A percentile compares a stretch with the other conserved stretches of the same genome.
Conservation (phyloP, 169 alveolate genomes). For the Eimeria sp. region DNA sequence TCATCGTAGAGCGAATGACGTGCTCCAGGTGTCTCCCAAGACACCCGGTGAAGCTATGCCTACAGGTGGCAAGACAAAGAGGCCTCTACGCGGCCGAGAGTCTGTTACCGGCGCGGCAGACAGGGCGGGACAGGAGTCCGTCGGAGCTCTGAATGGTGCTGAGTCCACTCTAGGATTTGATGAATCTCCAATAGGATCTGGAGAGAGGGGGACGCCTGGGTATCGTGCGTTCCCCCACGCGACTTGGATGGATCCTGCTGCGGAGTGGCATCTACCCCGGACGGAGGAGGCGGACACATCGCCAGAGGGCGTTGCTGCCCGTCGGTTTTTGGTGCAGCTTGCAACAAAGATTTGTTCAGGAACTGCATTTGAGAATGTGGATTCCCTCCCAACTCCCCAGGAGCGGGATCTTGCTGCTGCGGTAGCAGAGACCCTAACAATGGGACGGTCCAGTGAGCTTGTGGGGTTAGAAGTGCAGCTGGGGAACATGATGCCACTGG, state of each 20-base stretch:
- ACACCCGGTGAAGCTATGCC: background rate
- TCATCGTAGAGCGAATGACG: background rate
- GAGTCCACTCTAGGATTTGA: background rate
- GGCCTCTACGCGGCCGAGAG: no score
- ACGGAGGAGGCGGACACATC: background rate
- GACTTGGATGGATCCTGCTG: background rate
- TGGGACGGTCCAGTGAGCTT: background rate
- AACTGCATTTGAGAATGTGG: background rate
- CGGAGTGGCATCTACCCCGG: background rate
- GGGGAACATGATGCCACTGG: background rate
- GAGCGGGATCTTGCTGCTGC: background rate
- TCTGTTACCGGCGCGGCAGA: no score
- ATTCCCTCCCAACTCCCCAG: background rate
- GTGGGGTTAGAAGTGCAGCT: background rate
- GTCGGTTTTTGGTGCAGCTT: background rate
- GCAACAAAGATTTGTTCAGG: background rate
- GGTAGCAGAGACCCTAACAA: background rate
- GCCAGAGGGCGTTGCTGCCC: background rate
- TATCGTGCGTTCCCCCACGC: background rate
- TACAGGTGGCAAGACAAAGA: no score
- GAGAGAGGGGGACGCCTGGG: background rate
- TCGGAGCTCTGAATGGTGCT: no score
- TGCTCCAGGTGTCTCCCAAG: background rate
- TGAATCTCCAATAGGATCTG: background rate
- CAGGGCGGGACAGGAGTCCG: no score